Evolutionary conservation across 768 basidiomycete species (phyloP).

Genomic region (Strobilomyces confusus): DNA sequence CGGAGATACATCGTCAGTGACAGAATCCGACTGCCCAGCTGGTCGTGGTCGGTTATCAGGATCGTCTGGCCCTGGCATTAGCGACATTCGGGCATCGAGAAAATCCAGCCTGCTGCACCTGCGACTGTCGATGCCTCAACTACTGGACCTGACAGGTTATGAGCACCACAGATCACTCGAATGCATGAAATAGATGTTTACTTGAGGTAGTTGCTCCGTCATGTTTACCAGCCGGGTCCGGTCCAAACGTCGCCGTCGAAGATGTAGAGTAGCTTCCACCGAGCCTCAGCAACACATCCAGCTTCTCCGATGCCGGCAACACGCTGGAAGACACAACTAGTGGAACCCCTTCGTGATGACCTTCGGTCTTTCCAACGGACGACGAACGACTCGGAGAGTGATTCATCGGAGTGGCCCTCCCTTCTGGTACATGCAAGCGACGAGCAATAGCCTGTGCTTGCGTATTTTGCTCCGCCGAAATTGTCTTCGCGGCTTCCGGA

Average conservation of each 20-base stretch:
- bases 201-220: constrained; percentile 27
- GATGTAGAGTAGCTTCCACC: constrained; percentile 18
- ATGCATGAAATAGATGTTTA: constrained; percentile 5
- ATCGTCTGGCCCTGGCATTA: constrained; percentile 15
- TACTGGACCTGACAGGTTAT: constrained; percentile 22
- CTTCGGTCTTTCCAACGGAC: constrained; percentile 30
- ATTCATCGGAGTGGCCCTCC: constrained; percentile 36
- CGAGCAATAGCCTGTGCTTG: constrained; percentile 48
- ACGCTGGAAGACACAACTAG: constrained; percentile 16
- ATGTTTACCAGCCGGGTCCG: constrained; percentile 10
- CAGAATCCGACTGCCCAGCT: not conserved
- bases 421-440: constrained; percentile 47
- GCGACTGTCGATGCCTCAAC: constrained; percentile 13
- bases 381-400: constrained; percentile 36
- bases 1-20: not conserved
- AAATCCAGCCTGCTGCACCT: constrained; percentile 15
- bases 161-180: constrained; percentile 1
- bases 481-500: constrained; percentile 51
- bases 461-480: constrained; percentile 42
- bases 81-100: constrained; percentile 1
- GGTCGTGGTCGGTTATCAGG: constrained; percentile 3
- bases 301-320: constrained; percentile 16
- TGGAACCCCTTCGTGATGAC: constrained; percentile 13
- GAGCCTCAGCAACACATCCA: constrained; percentile 26
- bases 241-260: not conserved